Percentiles rank a stretch among this genome's conserved stretches.
Evolutionary conservation across 164 flowering plant genomes (phyloP).

Genomic region (Kalanchoe fedtschenkoi): DNA sequence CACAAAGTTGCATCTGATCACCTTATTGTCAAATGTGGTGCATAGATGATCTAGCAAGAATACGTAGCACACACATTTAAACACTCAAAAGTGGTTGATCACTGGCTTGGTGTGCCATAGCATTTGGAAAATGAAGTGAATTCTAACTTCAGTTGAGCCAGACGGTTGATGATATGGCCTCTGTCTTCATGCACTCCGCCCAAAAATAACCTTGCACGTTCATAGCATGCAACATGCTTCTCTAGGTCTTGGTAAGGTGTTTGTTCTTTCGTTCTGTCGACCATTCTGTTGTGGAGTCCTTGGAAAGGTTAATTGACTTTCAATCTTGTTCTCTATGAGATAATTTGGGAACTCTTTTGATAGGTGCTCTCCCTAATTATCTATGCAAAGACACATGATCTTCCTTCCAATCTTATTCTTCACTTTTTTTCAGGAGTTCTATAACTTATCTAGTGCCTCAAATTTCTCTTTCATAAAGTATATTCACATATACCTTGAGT

Average conservation of each 20-base stretch:
- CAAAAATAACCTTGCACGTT: conserved; percentile 6
- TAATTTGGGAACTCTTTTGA: conserved; percentile 2
- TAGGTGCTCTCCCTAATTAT: conserved; percentile 14
- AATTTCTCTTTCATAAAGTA: too few relatives aligned
- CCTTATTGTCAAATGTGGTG: conserved; percentile 14
- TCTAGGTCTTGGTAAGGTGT: conserved; percentile 4
- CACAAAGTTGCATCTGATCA: conserved; percentile 12
- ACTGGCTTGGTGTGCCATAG: not conserved
- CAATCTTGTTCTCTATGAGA: conserved; percentile 2
- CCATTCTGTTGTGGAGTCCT: conserved; percentile 15
- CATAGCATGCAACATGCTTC: conserved; percentile 14
- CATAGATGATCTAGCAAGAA: conserved; percentile 8
- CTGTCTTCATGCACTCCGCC: conserved; percentile 11
- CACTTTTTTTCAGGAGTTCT: not conserved
- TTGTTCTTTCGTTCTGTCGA: conserved; percentile 10
- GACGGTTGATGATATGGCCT: conserved; percentile 7
- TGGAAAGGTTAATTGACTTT: conserved; percentile 12
- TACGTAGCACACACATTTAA: conserved; percentile 17
- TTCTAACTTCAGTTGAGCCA: too few relatives aligned
- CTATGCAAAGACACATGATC: conserved; percentile 4
- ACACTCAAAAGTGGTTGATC: conserved; percentile 16
- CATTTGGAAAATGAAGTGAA: too few relatives aligned
- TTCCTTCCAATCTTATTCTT: conserved; percentile 1
- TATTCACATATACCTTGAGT: too few relatives aligned
- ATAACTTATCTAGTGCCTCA: conserved; percentile 1